Evolutionary conservation across 2,329 filamentous ascomycete species (phyloP).

Genomic region (Didymella lethalis): DNA sequence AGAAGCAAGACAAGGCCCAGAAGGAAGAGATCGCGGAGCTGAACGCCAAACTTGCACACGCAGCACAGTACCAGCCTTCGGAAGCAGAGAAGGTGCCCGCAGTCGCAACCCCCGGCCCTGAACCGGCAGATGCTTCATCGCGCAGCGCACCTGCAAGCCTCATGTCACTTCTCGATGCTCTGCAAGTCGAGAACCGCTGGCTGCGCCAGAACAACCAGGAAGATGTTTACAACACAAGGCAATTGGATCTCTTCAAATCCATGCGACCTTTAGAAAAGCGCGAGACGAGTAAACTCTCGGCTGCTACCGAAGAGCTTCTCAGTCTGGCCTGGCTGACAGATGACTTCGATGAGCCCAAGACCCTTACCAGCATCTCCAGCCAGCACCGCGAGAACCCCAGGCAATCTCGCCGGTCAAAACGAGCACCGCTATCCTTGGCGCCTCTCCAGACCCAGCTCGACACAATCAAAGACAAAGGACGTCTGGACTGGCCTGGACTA

Average conservation of each 20-base stretch:
- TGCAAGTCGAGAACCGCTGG: slow-evolving; percentile 43
- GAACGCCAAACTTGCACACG: slow-evolving; percentile 18
- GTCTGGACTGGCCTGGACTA: slow-evolving; percentile 9
- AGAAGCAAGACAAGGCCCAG: slow-evolving; percentile 29
- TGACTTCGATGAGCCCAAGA: slow-evolving; percentile 4
- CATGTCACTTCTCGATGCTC: slow-evolving; percentile 33
- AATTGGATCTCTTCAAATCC: slow-evolving; percentile 11
- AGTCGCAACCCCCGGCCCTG: slow-evolving; percentile 20
- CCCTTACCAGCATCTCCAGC: slow-evolving; percentile 13
- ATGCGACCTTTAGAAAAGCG: slow-evolving; percentile 12
- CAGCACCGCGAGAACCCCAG: neutral
- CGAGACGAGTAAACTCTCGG: slow-evolving; percentile 12
- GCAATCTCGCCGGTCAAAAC: neutral
- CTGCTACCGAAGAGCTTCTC: slow-evolving; percentile 10
- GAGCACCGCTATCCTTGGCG: slow-evolving; percentile 1
- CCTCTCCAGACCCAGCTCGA: slow-evolving; percentile 15
- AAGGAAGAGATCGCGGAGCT: slow-evolving; percentile 31
- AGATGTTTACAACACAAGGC: slow-evolving; percentile 22
- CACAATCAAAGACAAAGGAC: slow-evolving; percentile 11
- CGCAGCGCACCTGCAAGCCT: slow-evolving; percentile 25
- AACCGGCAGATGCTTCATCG: slow-evolving; percentile 20
- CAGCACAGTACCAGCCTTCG: slow-evolving; percentile 11
- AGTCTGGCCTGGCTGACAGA: slow-evolving; percentile 17
- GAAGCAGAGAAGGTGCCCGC: slow-evolving; percentile 18
- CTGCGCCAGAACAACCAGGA: slow-evolving; percentile 37